Evolutionary conservation across 352 stramenopile species (phyloP).

Genomic region (Blastocystis sp.): DNA sequence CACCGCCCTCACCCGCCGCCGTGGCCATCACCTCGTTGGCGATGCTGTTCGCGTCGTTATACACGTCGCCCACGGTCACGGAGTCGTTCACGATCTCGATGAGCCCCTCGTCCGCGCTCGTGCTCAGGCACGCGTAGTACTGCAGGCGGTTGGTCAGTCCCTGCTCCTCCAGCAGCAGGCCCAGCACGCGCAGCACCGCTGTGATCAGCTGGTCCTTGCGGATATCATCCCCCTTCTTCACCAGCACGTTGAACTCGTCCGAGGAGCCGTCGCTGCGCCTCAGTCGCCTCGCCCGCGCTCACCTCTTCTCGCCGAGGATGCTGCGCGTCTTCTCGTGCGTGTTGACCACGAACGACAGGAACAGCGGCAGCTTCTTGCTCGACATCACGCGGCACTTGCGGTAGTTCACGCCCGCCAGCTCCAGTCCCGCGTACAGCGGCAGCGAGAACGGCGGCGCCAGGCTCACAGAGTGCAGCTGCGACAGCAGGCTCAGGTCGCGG

Average conservation of each 20-base stretch:
- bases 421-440: slow-evolving; percentile 81
- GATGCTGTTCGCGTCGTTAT: slow-evolving; percentile 82
- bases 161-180: slow-evolving; percentile 82
- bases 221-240: slow-evolving; percentile 87
- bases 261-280: neutral
- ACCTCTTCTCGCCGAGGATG: slow-evolving; percentile 45
- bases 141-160: slow-evolving; percentile 72
- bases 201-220: slow-evolving; percentile 88
- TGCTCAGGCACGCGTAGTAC: slow-evolving; percentile 52
- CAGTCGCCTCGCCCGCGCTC: neutral
- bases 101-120: slow-evolving; percentile 74
- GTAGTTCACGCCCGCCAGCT: slow-evolving; percentile 79
- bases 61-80: slow-evolving; percentile 81
- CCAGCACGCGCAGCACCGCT: slow-evolving; percentile 85
- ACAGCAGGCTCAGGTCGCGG: slow-evolving; percentile 74
- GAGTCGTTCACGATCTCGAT: slow-evolving; percentile 82
- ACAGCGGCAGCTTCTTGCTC: slow-evolving; percentile 86
- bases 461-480: slow-evolving; percentile 75
- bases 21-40: neutral
- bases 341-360: slow-evolving; percentile 81
- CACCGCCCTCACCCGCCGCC: neutral
- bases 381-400: slow-evolving; percentile 86
- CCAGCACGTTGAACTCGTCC: slow-evolving; percentile 79
- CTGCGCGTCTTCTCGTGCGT: slow-evolving; percentile 73
- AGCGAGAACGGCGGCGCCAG: slow-evolving; percentile 84